Base-by-base conservation (phyloP, 2,329 filamentous ascomycete species). In the Fusarium nurragi region DNA sequence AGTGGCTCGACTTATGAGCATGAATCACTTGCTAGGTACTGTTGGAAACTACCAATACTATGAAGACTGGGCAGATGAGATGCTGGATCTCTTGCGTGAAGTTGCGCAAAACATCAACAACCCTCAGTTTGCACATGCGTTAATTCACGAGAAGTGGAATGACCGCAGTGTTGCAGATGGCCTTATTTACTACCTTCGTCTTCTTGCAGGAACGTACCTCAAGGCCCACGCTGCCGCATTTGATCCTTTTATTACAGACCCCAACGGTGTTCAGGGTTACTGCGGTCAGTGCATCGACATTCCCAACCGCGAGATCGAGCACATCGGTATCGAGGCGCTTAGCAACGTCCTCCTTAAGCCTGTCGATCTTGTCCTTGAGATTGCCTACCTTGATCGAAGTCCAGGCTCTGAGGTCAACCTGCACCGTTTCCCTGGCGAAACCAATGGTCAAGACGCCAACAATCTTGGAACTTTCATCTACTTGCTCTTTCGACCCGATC, bases 361-460 rank as follows among this genome's bases (percentile, higher is more conserved):
- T 9, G 89, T 89, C 46, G 88, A 88, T 16, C 87, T 97, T 64
- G 88, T 89, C 6, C 86, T 98, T 19, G 93, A 97, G 74, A 91
- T 98, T 63, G 88, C 93, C 51, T 97, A 98, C 74, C 86, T 99
- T 10, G 95, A 98, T 75, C 88, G 93, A 69, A 97, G 91, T 71
- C 83, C 88, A 41, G 94, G 93, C 18, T 84, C 86, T 43, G 84
- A 91, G 70, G 92, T 93, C 71, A 97, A 92, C 73, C 85, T 83
- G 28, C 88, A 91, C 74, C 84, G 84, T 21, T 87, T 90, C 70
- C 88, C 84, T 4, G 81, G 85, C 22, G 85, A 84, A 39, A 79
- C 81, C 14, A 83, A 81, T 51, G 75, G 73, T 5, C 79, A 82
- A 51, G 80, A 82, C 49, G 70, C 76, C 39, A 76, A 77, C 16